These are phyloP conservation scores for Penicillium paneum DNA, from an alignment of 2,329 filamentous ascomycete genomes.

Conservation along the genomic window DNA sequence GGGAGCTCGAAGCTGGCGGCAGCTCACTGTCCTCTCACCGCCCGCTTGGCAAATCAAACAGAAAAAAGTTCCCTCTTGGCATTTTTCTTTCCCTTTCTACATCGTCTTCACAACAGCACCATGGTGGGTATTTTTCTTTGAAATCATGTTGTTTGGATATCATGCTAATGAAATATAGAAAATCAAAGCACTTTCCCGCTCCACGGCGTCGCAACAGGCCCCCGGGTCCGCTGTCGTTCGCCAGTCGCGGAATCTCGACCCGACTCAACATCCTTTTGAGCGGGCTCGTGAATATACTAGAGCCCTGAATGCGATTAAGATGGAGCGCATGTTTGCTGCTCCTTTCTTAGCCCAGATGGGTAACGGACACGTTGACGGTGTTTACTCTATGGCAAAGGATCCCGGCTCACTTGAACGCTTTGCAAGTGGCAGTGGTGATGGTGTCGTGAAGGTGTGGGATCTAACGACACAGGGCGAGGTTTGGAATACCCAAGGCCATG, in stretches of 20 bases:
- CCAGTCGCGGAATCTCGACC: conserved; percentile 62
- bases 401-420: conserved; percentile 69
- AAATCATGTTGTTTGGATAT: neutral
- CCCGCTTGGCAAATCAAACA: conserved; percentile 34
- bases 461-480: conserved; percentile 68
- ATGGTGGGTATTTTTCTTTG: conserved; percentile 28
- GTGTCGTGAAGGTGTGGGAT: conserved; percentile 92
- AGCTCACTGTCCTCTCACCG: conserved; percentile 30
- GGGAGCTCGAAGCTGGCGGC: conserved; percentile 29
- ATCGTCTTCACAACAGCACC: conserved; percentile 15
- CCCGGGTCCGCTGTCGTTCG: conserved; percentile 46
- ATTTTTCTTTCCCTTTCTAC: conserved; percentile 16
- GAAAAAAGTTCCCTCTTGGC: conserved; percentile 30
- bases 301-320: conserved; percentile 79
- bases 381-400: conserved; percentile 78
- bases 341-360: conserved; percentile 86
- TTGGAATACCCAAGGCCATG: conserved; percentile 78
- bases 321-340: conserved; percentile 86
- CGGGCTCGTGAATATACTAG: conserved; percentile 80
- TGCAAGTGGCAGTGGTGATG: conserved; percentile 84
- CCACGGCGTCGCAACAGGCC: conserved; percentile 47
- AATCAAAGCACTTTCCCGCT: conserved; percentile 54
- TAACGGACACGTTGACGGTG: conserved; percentile 85
- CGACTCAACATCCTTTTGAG: conserved; percentile 85
- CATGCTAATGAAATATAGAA: conserved; percentile 42